Percentiles rank a stretch among this genome's conserved stretches.
Evolutionary conservation across 2,329 filamentous ascomycete genomes (phyloP).

Genomic region (Epichloe bromicola): DNA sequence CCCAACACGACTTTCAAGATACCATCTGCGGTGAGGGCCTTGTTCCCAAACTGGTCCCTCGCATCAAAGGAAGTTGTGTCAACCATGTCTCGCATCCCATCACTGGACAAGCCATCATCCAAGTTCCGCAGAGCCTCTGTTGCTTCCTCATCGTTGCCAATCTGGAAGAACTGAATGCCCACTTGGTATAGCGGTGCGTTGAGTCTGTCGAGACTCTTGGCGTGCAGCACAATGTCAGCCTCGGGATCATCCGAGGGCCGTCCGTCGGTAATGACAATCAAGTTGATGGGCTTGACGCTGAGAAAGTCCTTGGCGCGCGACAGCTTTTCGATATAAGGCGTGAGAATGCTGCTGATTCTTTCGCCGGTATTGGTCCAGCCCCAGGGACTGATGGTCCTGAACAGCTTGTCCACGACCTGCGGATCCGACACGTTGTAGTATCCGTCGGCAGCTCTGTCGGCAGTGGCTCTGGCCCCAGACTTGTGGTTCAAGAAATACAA

Average conservation of each 20-base stretch:
- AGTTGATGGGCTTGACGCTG: conserved; percentile 63
- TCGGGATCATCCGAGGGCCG: conserved; percentile 69
- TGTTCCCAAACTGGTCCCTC: conserved; percentile 28
- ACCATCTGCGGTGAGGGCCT: conserved; percentile 47
- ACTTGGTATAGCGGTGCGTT: conserved; percentile 69
- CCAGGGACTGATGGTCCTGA: conserved; percentile 49
- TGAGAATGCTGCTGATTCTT: conserved; percentile 57
- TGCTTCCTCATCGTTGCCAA: conserved; percentile 60
- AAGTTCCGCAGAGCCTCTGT: conserved; percentile 52
- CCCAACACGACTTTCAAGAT: conserved; percentile 78
- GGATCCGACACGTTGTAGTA: conserved; percentile 42
- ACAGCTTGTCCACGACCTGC: conserved; percentile 51
- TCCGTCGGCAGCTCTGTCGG: conserved; percentile 41
- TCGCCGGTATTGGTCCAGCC: conserved; percentile 64
- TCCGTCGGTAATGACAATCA: conserved; percentile 91
- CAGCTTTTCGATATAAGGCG: conserved; percentile 47
- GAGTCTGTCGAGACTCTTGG: conserved; percentile 55
- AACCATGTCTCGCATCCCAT: conserved; percentile 69
- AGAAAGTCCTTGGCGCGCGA: conserved; percentile 27
- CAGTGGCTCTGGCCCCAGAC: conserved; percentile 23
- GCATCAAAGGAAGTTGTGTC: conserved; percentile 60
- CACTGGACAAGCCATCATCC: conserved; percentile 53
- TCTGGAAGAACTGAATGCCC: conserved; percentile 92
- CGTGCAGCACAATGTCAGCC: conserved; percentile 50
- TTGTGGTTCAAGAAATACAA: conserved; percentile 77